Evolutionary conservation across 148 eudicot species (phyloP).

Genomic region (Dysphania ambrosioides): DNA sequence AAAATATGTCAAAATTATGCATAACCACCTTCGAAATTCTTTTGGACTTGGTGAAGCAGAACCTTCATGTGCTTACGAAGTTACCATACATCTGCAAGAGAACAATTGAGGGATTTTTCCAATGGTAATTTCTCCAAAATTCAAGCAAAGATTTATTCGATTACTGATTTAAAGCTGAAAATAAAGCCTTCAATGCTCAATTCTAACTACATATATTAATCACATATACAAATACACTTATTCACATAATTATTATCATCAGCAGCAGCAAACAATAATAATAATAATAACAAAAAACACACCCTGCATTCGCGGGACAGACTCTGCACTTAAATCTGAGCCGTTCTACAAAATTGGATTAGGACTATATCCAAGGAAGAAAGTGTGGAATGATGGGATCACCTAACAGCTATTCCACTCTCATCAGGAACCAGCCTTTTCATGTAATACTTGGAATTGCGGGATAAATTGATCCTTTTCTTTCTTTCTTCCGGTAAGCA

Average conservation of each 20-base stretch:
- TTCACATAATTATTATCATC: conserved; percentile 10
- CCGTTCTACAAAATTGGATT: conserved; percentile 20
- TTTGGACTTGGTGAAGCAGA: too few relatives aligned
- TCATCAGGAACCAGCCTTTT: conserved; percentile 70
- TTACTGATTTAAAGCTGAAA: not conserved
- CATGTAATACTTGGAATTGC: conserved; percentile 88
- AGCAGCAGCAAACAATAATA: not conserved
- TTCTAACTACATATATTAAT: not conserved
- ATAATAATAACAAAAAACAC: not conserved
- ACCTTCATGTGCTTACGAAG: too few relatives aligned
- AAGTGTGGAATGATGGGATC: not conserved
- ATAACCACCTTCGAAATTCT: too few relatives aligned
- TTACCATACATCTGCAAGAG: too few relatives aligned
- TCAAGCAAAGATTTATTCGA: not conserved
- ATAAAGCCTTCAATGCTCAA: not conserved
- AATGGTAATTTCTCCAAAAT: not conserved
- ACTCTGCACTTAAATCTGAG: conserved; percentile 12
- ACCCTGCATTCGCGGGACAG: conserved; percentile 7
- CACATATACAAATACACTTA: not conserved
- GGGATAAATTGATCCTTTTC: conserved; percentile 67
- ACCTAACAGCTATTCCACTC: conserved; percentile 59
- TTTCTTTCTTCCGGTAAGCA: conserved; percentile 67
- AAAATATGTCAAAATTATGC: too few relatives aligned
- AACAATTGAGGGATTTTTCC: too few relatives aligned
- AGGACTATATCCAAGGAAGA: not conserved